phyloP scores from a whole-genome alignment of 2,329 filamentous ascomycete genomes.

The Neurospora sp. region DNA sequence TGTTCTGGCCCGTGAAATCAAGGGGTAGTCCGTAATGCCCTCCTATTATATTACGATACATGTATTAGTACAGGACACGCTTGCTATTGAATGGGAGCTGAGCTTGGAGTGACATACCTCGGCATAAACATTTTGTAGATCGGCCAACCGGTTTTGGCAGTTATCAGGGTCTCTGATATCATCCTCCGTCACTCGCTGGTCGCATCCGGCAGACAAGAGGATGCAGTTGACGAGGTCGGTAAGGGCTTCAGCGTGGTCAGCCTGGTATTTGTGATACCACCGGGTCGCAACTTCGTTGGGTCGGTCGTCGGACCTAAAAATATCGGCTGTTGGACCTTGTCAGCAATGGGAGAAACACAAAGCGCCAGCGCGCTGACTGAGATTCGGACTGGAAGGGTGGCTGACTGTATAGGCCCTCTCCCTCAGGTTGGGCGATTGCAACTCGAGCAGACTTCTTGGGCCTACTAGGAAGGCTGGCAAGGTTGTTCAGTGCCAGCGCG shows the following conservation, averaged over 20 bases:
- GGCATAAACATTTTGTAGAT: conserved; percentile 83
- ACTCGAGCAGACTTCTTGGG: conserved; percentile 47
- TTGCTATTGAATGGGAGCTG: not conserved
- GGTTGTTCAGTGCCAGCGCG: conserved; percentile 17
- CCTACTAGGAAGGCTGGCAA: conserved; percentile 38
- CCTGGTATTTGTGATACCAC: conserved; percentile 50
- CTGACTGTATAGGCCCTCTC: conserved; percentile 47
- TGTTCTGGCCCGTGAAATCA: conserved; percentile 72
- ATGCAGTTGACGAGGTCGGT: conserved; percentile 58
- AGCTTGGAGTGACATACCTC: conserved; percentile 40
- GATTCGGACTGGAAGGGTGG: not conserved
- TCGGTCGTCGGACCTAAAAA: conserved; percentile 50
- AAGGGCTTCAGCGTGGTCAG: conserved; percentile 43
- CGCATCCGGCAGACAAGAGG: conserved; percentile 66
- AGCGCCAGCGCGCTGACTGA: conserved; percentile 4
- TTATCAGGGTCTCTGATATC: conserved; percentile 89
- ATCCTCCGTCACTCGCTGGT: conserved; percentile 64
- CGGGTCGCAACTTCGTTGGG: conserved; percentile 47
- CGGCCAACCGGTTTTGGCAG: conserved; percentile 63
- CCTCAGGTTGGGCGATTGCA: conserved; percentile 38
- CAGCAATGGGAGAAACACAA: conserved; percentile 19
- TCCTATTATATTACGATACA: conserved; percentile 30
- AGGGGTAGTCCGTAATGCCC: conserved; percentile 81
- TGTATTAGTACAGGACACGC: conserved; percentile 7
- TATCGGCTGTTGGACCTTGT: conserved; percentile 38